Conservation (phyloP, 257 asterid species). For the Craterostigma plantagineum region DNA sequence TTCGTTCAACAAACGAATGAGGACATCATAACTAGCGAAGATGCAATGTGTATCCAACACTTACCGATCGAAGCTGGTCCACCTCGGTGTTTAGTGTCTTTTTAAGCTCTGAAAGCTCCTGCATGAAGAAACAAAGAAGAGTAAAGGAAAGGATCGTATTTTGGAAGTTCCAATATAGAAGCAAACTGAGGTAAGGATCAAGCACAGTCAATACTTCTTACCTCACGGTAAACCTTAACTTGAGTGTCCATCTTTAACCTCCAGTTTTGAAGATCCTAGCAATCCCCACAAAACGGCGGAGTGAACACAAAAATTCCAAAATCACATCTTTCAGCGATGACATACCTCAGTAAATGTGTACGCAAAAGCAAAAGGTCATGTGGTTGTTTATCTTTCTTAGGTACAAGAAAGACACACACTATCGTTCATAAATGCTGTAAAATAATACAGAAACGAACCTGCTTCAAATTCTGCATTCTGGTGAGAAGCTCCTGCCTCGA, state of each 20-base stretch:
- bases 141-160: neutral
- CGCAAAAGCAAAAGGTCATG: no score
- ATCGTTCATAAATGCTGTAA: slow-evolving; percentile 1
- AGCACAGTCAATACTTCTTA: slow-evolving; percentile 20
- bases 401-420: neutral
- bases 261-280: slow-evolving; percentile 82
- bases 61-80: slow-evolving; percentile 78
- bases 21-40: slow-evolving; percentile 4
- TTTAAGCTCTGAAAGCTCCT: slow-evolving; percentile 82
- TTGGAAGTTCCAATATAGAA: neutral
- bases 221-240: slow-evolving; percentile 64
- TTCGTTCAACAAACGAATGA: slow-evolving; percentile 7
- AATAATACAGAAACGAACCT: slow-evolving; percentile 20
- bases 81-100: slow-evolving; percentile 57
- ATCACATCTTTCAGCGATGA: neutral
- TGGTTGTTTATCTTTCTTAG: no score
- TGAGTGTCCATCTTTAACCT: slow-evolving; percentile 71
- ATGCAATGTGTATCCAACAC: slow-evolving; percentile 12
- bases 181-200: neutral
- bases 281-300: neutral
- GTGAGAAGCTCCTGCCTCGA: slow-evolving; percentile 68
- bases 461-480: slow-evolving; percentile 65
- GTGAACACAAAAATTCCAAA: neutral
- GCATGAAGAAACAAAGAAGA: slow-evolving; percentile 9
- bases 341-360: no score